Base-by-base conservation (phyloP, 73 alveolate genomes). In the Paramecium octaurelia region DNA sequence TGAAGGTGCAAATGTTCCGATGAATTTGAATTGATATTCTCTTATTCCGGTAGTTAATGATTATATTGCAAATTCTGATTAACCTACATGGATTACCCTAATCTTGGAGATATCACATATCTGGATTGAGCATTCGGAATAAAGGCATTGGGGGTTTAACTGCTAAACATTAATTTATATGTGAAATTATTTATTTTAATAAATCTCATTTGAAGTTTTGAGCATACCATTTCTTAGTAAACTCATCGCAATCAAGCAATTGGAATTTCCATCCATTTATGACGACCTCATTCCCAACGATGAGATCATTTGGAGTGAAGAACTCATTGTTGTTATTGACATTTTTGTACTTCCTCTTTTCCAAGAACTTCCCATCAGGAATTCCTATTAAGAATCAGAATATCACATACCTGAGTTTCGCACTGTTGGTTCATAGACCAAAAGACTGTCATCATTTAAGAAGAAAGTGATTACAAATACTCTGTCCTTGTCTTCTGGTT, bases 401-500 rank as follows among this genome's bases (percentile, higher is more conserved):
- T 59, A 88, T 73, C 2, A 42, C 10, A 7, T 89, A 89, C 94
- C 94, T 42, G 99, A 96, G 95, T 97, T 97, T 96, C 98, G 92
- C 42, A 97, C 96, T 14, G 97, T 95, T 75, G 98, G 97, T 93
- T 97, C 99, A 93, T 95, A 95, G 34, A 98, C 95, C 36, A 96
- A 96, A 71, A 98, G 95, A 24, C 99, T 94, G 88, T 98, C 99
- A 92, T 98, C 99, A 77, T 96, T 93, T 73, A 97, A 93, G 95
- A 93, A 98, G 95, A 92, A 96, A n/a, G 98, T 88, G 76, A 98
- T 96, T 64, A 98, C 96, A 93, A 98, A 98, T 76, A 95, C 93
- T 40, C 99, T 87, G 58, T 97, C 99, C 10, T 90, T 95, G 92
- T 97, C 99, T 77, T 97, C 99, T 2, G 99, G 97, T 57, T 88